Base-by-base conservation (phyloP, 768 basidiomycete species). In the Russula sp. region DNA sequence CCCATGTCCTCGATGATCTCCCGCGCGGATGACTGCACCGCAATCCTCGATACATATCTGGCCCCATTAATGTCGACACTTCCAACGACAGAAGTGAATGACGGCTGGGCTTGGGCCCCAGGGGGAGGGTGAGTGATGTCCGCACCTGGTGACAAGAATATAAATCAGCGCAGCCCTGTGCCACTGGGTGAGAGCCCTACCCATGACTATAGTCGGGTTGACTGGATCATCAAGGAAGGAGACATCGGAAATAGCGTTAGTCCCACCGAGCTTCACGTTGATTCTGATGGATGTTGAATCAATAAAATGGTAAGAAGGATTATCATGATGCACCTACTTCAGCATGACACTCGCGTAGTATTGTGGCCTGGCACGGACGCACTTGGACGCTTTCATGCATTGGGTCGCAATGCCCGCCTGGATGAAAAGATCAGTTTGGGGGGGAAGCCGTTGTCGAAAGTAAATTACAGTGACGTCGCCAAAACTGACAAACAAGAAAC, bases 201-300 rank as follows among this genome's bases (percentile, higher is more conserved):
- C 90, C 79, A 92, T 84, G 43, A 92, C 81, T 13, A 92, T 82
- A 0, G 88, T 88, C 0, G 90, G 90, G 66, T 84, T 81, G 18
- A 79, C 77, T 1, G 84, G 83, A 68, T 92, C 90, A 0, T 83
- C 81, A 18, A 91, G 75, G 10, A 81, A 78, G 0, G 79, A 76
- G 1, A 87, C 84, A 0, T 85, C 85, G 0, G 88, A 88, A 22
- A 92, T 76, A 3, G 82, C 81, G 69, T 93, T 93, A 68, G 90
- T 88, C 2, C 90, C 90, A 10, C 90, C 90, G 0, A 91, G 77
- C 70, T 91, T 91, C 20, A 89, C 88, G 64, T 92, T 92, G 66
- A 92, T 79, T 71, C 89, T 91, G 62, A 22, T 29, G 59, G 16
- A 10, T 10, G 9, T 29, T 8, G 22, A 29, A 29, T 61, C 61